These are phyloP conservation scores for Salvia splendens DNA, from an alignment of 257 asterid genomes.

Conservation along the genomic window DNA sequence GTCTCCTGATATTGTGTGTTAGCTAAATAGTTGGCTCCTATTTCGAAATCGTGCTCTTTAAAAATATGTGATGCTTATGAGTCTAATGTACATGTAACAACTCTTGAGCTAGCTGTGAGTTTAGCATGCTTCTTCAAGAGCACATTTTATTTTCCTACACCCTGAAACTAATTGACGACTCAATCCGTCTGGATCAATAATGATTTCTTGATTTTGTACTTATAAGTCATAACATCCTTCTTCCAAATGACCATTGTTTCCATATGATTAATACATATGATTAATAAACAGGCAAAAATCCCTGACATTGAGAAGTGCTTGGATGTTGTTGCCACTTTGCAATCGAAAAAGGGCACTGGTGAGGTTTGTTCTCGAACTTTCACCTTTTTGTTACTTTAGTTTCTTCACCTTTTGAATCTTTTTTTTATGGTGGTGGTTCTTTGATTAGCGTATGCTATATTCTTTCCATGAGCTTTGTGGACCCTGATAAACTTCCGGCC, in stretches of 20 bases:
- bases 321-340: slow-evolving; percentile 71
- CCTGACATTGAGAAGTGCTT: slow-evolving; percentile 95
- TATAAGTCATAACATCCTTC: slow-evolving; percentile 19
- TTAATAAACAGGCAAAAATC: slow-evolving; percentile 68
- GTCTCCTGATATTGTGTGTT: not conserved
- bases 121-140: slow-evolving; percentile 4
- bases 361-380: slow-evolving; percentile 68
- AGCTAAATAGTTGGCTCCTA: too few species aligned
- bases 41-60: slow-evolving; percentile 9
- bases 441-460: not conserved
- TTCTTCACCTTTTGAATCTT: not conserved
- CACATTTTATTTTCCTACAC: slow-evolving; percentile 7
- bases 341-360: slow-evolving; percentile 73
- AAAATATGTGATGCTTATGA: not conserved
- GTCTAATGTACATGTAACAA: not conserved
- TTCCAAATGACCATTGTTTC: slow-evolving; percentile 20
- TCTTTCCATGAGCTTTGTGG: not conserved
- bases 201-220: slow-evolving; percentile 5
- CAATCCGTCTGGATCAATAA: not conserved
- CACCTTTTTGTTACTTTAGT: slow-evolving; percentile 11
- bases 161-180: not conserved
- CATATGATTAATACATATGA: too few species aligned
- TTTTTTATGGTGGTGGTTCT: not conserved
- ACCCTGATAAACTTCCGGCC: not conserved
- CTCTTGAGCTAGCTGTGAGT: not conserved